Percentiles rank a stretch among this genome's conserved stretches.
Evolutionary conservation across 176 grass and related monocot genomes (phyloP).

Genomic region (Echinochloa phyllopogon): DNA sequence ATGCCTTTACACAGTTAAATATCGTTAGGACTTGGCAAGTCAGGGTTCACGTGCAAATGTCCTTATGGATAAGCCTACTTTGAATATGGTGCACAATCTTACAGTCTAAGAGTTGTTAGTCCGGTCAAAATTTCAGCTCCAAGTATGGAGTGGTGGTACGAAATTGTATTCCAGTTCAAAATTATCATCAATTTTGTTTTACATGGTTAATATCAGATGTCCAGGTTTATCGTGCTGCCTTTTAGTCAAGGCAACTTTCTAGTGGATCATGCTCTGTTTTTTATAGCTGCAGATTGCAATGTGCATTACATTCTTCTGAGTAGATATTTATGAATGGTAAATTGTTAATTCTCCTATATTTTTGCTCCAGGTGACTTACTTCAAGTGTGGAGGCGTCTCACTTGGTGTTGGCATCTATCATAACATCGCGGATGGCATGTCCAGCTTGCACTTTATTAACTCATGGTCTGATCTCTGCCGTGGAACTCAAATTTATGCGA

Average conservation of each 20-base stretch:
- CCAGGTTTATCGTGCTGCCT: background rate
- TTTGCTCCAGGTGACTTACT: conserved; percentile 68
- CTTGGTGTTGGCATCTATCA: conserved; percentile 92
- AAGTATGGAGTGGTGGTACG: background rate
- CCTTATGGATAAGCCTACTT: background rate
- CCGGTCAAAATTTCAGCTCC: background rate
- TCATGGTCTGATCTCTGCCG: conserved; percentile 79
- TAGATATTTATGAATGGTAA: background rate
- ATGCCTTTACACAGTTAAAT: background rate
- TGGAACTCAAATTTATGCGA: conserved; percentile 48
- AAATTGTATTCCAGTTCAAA: conserved; percentile 2
- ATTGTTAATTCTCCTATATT: background rate
- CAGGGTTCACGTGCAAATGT: background rate
- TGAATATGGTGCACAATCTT: background rate
- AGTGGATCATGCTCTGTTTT: background rate
- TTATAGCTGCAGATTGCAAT: conserved; percentile 9
- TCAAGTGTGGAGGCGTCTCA: conserved; percentile 71
- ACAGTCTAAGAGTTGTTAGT: background rate
- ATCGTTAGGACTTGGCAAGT: background rate
- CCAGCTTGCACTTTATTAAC: conserved; percentile 84
- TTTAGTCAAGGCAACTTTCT: background rate
- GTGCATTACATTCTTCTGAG: conserved; percentile 6
- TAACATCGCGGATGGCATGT: conserved; percentile 73
- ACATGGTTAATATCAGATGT: conserved; percentile 7
- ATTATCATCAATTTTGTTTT: conserved; percentile 6